Conservation (phyloP, 1,284 basidiomycete genomes). For the Microbotryum saponariae region DNA sequence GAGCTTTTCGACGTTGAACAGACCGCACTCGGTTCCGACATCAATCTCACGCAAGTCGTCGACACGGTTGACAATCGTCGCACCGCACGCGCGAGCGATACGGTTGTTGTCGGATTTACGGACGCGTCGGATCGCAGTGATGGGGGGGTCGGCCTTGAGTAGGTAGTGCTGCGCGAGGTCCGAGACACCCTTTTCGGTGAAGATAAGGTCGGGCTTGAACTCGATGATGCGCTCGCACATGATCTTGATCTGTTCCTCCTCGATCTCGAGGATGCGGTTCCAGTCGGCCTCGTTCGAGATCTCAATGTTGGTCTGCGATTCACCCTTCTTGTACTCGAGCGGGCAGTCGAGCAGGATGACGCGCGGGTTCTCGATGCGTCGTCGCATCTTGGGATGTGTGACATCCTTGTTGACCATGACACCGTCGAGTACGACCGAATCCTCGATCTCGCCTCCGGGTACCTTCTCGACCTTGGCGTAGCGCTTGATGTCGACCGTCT, state of each 20-base stretch:
- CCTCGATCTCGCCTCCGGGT: slow-evolving; percentile 93
- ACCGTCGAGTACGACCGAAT: slow-evolving; percentile 76
- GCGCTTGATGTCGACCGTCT: slow-evolving; percentile 94
- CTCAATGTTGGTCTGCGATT: slow-evolving; percentile 98
- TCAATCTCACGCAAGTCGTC: slow-evolving; percentile 90
- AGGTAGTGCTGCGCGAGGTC: slow-evolving; percentile 92
- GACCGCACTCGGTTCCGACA: slow-evolving; percentile 83
- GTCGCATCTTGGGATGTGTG: slow-evolving; percentile 93
- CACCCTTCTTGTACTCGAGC: slow-evolving; percentile 98
- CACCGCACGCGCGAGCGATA: slow-evolving; percentile 89
- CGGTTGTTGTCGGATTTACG: slow-evolving; percentile 99
- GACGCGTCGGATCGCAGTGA: slow-evolving; percentile 87
- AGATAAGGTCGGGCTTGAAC: slow-evolving; percentile 89
- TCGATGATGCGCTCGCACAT: slow-evolving; percentile 82
- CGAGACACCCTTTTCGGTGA: slow-evolving; percentile 96
- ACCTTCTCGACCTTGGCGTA: slow-evolving; percentile 97
- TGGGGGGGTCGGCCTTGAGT: slow-evolving; percentile 61
- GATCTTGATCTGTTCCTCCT: slow-evolving; percentile 91
- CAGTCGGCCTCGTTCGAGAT: slow-evolving; percentile 91
- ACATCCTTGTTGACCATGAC: slow-evolving; percentile 99
- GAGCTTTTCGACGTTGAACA: slow-evolving; percentile 94
- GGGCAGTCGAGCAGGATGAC: slow-evolving; percentile 92
- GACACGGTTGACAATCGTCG: slow-evolving; percentile 92
- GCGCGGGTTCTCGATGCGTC: slow-evolving; percentile 81
- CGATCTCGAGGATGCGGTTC: slow-evolving; percentile 85